phyloP scores from a whole-genome alignment of 495 filamentous ascomycete genomes.

The Penicillium alfredii region DNA sequence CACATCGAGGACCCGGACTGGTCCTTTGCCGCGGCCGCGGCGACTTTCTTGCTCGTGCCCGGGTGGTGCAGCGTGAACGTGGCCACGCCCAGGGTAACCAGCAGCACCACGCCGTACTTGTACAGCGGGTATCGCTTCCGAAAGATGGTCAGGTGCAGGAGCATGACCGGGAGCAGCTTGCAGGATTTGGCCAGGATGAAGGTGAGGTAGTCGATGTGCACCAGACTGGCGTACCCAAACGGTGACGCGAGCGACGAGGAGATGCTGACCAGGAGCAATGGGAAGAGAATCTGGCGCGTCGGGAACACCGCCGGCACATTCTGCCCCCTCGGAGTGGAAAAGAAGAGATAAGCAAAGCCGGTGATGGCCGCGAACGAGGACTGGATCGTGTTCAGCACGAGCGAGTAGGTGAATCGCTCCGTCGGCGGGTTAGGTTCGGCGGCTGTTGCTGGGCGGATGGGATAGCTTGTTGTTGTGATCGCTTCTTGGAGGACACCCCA shows the following conservation, averaged over 20 bases:
- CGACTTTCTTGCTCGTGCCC: slow-evolving; percentile 62
- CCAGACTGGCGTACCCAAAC: slow-evolving; percentile 89
- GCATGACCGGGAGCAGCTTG: slow-evolving; percentile 97
- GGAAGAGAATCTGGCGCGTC: slow-evolving; percentile 59
- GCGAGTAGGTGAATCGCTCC: slow-evolving; percentile 79
- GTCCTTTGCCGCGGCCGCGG: slow-evolving; percentile 36
- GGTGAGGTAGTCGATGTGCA: slow-evolving; percentile 97
- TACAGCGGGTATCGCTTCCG: slow-evolving; percentile 86
- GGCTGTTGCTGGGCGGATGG: slow-evolving; percentile 31
- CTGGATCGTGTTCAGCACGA: slow-evolving; percentile 95
- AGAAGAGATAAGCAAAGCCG: slow-evolving; percentile 73
- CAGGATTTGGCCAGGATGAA: slow-evolving; percentile 97
- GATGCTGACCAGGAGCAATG: slow-evolving; percentile 79
- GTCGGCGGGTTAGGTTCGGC: slow-evolving; percentile 47
- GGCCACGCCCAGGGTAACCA: slow-evolving; percentile 88
- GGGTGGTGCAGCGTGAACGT: slow-evolving; percentile 89
- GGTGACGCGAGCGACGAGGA: slow-evolving; percentile 84
- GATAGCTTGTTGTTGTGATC: slow-evolving; percentile 89
- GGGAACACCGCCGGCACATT: slow-evolving; percentile 68
- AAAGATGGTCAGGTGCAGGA: slow-evolving; percentile 89
- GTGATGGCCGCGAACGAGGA: slow-evolving; percentile 79
- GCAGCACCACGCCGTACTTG: slow-evolving; percentile 88
- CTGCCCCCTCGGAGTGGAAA: slow-evolving; percentile 53
- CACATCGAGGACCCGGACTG: slow-evolving; percentile 56
- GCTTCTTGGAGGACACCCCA: slow-evolving; percentile 97